These are phyloP conservation scores for Penicillium sp. DNA, from an alignment of 2,329 filamentous ascomycete species.

Conservation along the genomic window DNA sequence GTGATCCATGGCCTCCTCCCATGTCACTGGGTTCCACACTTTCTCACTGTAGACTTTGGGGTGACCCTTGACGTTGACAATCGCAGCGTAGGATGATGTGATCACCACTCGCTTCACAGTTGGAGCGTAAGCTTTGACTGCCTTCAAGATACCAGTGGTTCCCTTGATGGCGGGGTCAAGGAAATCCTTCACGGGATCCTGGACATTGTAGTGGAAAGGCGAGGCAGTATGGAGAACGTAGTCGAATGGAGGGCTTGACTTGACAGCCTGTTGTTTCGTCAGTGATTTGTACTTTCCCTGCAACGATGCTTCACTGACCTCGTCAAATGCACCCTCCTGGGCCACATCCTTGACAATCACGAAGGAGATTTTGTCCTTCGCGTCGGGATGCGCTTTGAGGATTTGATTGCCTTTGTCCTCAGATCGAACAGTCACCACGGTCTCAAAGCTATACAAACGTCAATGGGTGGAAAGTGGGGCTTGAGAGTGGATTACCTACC, in stretches of 20 bases:
- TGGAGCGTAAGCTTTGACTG: conserved; percentile 61
- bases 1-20: conserved; percentile 41
- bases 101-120: conserved; percentile 72
- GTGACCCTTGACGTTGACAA: conserved; percentile 52
- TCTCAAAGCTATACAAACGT: conserved; percentile 52
- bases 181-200: conserved; percentile 66
- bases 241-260: conserved; percentile 67
- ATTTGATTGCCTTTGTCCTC: conserved; percentile 64
- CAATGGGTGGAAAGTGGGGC: conserved; percentile 5
- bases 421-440: conserved; percentile 64
- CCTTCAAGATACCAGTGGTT: conserved; percentile 63
- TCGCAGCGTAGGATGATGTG: conserved; percentile 69
- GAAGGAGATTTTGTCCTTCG: conserved; percentile 62
- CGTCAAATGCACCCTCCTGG: conserved; percentile 67
- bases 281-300: background rate
- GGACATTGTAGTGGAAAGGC: conserved; percentile 72
- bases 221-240: conserved; percentile 74
- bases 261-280: conserved; percentile 47
- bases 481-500: conserved; percentile 28
- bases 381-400: conserved; percentile 53
- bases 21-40: conserved; percentile 48
- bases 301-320: conserved; percentile 34
- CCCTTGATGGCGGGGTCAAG: conserved; percentile 65
- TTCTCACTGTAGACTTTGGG: conserved; percentile 40
- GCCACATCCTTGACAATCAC: conserved; percentile 73